Percentiles rank a stretch among this genome's conserved stretches.
These are phyloP conservation scores for Yamadazyma triangularis DNA, from an alignment of 1,139 yeast genomes.

Conservation along the genomic window DNA sequence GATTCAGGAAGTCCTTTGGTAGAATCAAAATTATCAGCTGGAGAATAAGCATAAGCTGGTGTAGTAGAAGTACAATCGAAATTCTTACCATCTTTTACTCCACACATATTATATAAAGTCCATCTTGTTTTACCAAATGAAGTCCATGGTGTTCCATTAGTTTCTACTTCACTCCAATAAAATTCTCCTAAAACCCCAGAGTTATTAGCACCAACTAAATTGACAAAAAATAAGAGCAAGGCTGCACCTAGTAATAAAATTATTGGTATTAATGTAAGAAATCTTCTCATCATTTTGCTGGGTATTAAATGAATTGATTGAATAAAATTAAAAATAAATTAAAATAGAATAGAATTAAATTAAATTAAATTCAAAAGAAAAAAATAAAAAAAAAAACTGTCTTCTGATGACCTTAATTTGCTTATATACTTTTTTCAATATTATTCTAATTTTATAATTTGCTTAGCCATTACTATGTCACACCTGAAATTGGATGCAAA, in stretches of 20 bases:
- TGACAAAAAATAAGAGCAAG: slow-evolving; percentile 56
- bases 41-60: slow-evolving; percentile 69
- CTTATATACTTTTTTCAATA: too few species aligned
- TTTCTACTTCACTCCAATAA: slow-evolving; percentile 71
- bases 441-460: too few species aligned
- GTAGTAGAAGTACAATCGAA: slow-evolving; percentile 40
- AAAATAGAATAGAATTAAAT: too few species aligned
- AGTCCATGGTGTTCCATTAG: slow-evolving; percentile 40
- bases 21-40: slow-evolving; percentile 50
- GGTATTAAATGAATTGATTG: too few species aligned
- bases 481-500: neutral
- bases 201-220: slow-evolving; percentile 57
- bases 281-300: slow-evolving; percentile 16
- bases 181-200: slow-evolving; percentile 47
- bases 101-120: slow-evolving; percentile 70
- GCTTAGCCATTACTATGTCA: neutral
- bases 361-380: too few species aligned
- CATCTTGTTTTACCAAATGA: slow-evolving; percentile 46
- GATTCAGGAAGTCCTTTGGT: slow-evolving; percentile 36
- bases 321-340: too few species aligned
- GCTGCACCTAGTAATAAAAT: slow-evolving; percentile 35
- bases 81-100: slow-evolving; percentile 32
- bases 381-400: too few species aligned
- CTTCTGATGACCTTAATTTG: too few species aligned
- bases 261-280: slow-evolving; percentile 21